These are phyloP conservation scores for Mucor velutinosus DNA, from an alignment of 371 early-diverging fungal species.

Conservation along the genomic window DNA sequence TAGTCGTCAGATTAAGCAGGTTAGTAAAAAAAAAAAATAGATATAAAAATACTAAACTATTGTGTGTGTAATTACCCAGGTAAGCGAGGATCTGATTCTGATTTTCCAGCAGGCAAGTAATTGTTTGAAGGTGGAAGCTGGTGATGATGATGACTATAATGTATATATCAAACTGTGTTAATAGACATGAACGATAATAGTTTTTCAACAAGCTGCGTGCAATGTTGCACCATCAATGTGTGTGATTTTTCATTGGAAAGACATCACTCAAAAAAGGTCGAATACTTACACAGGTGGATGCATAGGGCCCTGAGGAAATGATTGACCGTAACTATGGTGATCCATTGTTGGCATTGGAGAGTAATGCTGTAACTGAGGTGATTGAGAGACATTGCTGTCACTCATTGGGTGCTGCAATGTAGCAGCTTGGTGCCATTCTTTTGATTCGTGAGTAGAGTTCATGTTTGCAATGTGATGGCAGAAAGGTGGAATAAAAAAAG, in stretches of 20 bases:
- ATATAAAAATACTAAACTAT: not conserved
- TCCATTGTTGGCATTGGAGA: slow-evolving; percentile 29
- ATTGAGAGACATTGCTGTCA: slow-evolving; percentile 28
- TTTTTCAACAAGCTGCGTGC: slow-evolving; percentile 11
- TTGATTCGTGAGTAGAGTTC: slow-evolving; percentile 41
- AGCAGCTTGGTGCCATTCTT: slow-evolving; percentile 44
- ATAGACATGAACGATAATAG: not conserved
- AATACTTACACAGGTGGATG: slow-evolving; percentile 42
- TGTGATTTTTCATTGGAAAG: not conserved
- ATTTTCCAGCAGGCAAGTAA: slow-evolving; percentile 30
- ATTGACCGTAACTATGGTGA: slow-evolving; percentile 27
- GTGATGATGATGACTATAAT: slow-evolving; percentile 21
- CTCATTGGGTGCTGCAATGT: slow-evolving; percentile 27
- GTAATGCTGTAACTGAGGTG: slow-evolving; percentile 35
- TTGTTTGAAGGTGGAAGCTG: slow-evolving; percentile 27
- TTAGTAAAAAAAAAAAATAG: slow-evolving; percentile 7
- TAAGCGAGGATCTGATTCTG: slow-evolving; percentile 40
- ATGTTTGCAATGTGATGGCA: slow-evolving; percentile 12
- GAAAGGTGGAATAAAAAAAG: slow-evolving; percentile 10
- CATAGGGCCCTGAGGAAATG: slow-evolving; percentile 34
- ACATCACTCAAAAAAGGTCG: not conserved
- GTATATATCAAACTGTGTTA: not conserved
- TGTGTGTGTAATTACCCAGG: slow-evolving; percentile 36
- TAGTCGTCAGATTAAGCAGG: slow-evolving; percentile 11
- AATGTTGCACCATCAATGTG: slow-evolving; percentile 26